Conservation (phyloP, 495 filamentous ascomycete genomes). For the Cercophora sp. region DNA sequence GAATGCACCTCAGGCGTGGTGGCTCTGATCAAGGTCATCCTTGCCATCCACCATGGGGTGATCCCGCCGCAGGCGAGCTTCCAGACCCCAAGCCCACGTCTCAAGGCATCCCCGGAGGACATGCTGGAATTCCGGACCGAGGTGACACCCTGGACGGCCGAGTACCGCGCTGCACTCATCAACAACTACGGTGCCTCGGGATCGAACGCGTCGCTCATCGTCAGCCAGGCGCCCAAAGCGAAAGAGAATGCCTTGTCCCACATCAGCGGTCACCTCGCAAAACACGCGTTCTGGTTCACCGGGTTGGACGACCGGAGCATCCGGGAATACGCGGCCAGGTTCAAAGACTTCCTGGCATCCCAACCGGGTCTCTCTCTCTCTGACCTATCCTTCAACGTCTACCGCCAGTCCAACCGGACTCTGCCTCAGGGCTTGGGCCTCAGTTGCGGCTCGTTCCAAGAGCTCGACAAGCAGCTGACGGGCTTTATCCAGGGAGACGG, state of each 20-base stretch:
- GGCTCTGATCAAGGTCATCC: slow-evolving; percentile 42
- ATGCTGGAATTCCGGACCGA: slow-evolving; percentile 34
- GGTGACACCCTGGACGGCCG: slow-evolving; percentile 30
- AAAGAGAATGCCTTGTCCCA: too few relatives aligned
- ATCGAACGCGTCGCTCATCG: slow-evolving; percentile 19
- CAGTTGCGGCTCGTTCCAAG: slow-evolving; percentile 26
- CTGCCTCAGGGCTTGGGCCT: slow-evolving; percentile 24
- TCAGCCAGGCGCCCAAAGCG: background rate
- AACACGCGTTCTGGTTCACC: background rate
- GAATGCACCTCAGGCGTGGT: slow-evolving; percentile 47
- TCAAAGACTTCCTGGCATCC: slow-evolving; percentile 16
- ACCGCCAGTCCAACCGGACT: slow-evolving; percentile 20
- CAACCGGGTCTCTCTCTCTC: too few relatives aligned
- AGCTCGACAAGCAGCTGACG: slow-evolving; percentile 34
- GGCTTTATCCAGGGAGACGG: too few relatives aligned
- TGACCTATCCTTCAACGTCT: slow-evolving; percentile 41
- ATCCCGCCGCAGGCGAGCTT: background rate
- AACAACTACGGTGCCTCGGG: slow-evolving; percentile 32
- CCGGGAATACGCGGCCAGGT: background rate
- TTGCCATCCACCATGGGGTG: background rate
- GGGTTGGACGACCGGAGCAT: background rate
- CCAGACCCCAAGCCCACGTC: slow-evolving; percentile 36
- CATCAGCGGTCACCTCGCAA: too few relatives aligned
- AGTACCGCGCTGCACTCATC: slow-evolving; percentile 16
- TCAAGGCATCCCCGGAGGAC: slow-evolving; percentile 31